phyloP scores from a whole-genome alignment of 805 yeast species.

The Cyberlindnera mrakii region DNA sequence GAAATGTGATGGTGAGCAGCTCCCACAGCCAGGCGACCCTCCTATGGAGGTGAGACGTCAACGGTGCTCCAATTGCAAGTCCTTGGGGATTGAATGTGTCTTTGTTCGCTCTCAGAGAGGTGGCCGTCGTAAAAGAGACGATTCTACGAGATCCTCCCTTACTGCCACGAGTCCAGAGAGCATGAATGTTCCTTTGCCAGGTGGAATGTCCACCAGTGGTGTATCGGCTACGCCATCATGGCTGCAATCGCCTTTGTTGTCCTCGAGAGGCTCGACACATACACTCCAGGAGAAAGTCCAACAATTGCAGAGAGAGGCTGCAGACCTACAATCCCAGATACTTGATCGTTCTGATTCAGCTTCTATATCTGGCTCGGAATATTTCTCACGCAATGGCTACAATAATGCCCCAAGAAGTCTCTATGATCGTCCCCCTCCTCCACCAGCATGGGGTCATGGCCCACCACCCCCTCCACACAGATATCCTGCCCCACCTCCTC shows the following conservation, averaged over 20 bases:
- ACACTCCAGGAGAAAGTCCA: slow-evolving; percentile 18
- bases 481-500: slow-evolving; percentile 4
- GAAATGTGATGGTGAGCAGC: slow-evolving; percentile 58
- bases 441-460: background rate
- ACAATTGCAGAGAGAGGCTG: slow-evolving; percentile 19
- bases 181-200: background rate
- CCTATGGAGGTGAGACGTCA: slow-evolving; percentile 19
- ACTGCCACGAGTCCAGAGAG: background rate
- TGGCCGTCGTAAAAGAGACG: slow-evolving; percentile 37
- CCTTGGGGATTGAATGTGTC: slow-evolving; percentile 42
- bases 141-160: background rate
- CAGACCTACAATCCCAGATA: slow-evolving; percentile 16
- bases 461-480: background rate
- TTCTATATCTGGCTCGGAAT: too few relatives aligned
- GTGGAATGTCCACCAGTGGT: background rate
- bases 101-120: slow-evolving; percentile 54
- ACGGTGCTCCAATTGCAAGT: slow-evolving; percentile 44
- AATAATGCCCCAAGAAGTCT: background rate
- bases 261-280: slow-evolving; percentile 4
- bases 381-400: too few relatives aligned
- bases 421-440: background rate
- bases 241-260: slow-evolving; percentile 5
- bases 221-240: background rate
- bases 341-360: background rate
- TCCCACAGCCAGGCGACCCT: slow-evolving; percentile 21